Conservation (phyloP, 2,329 filamentous ascomycete species). For the Colletotrichum costaricense region DNA sequence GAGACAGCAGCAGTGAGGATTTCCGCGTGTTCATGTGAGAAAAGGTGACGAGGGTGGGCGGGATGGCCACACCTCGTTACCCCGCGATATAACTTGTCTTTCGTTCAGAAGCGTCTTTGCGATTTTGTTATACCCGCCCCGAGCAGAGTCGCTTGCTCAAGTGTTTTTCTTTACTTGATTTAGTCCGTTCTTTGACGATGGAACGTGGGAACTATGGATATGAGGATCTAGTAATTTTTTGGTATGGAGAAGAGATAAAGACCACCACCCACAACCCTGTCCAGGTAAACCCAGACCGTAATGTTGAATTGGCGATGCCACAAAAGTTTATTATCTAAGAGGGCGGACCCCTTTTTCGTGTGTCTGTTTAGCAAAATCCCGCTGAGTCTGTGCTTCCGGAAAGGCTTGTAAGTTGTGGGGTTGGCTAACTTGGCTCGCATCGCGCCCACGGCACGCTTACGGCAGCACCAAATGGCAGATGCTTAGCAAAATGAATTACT, state of each 20-base stretch:
- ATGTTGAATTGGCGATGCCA: conserved; percentile 32
- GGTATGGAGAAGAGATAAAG: neutral
- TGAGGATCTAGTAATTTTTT: neutral
- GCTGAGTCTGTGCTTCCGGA: conserved; percentile 16
- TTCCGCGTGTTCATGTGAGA: conserved; percentile 35
- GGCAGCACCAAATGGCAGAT: neutral
- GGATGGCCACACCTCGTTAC: neutral
- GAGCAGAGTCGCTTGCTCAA: neutral
- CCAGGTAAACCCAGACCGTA: conserved; percentile 19
- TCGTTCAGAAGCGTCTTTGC: conserved; percentile 27
- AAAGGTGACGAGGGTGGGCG: neutral
- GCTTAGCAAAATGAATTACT: conserved; percentile 7
- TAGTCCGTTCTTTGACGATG: neutral
- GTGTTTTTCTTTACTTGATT: conserved; percentile 1
- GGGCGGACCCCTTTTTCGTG: conserved; percentile 26
- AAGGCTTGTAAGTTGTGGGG: neutral
- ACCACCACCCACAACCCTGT: neutral
- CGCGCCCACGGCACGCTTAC: neutral
- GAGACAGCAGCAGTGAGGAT: conserved; percentile 27
- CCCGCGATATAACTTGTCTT: neutral
- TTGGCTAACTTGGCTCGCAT: no score
- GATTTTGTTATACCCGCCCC: conserved; percentile 34
- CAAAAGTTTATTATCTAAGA: conserved; percentile 23
- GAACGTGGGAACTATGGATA: neutral
- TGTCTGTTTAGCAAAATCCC: neutral